phyloP scores from a whole-genome alignment of 2,329 filamentous ascomycete genomes.

The Botrytis cinerea region DNA sequence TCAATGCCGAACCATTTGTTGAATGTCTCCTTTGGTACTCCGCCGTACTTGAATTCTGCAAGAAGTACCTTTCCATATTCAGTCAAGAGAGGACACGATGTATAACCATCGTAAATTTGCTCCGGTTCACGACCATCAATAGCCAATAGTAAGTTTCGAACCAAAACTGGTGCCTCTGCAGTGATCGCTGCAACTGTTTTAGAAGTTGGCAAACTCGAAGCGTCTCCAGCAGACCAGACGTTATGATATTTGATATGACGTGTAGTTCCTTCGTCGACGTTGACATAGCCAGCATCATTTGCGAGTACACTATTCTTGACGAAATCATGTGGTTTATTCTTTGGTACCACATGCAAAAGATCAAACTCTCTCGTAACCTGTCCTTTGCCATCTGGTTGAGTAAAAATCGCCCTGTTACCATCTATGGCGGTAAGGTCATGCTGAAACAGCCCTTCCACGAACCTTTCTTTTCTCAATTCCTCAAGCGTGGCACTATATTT shows the following conservation, averaged over 20 bases:
- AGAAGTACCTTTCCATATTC: conserved; percentile 64
- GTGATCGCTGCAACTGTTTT: conserved; percentile 58
- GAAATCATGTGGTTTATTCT: conserved; percentile 59
- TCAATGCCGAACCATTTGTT: conserved; percentile 55
- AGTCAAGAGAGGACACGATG: conserved; percentile 55
- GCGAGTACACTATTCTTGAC: conserved; percentile 55
- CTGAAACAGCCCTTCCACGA: conserved; percentile 59
- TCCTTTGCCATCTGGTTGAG: conserved; percentile 45
- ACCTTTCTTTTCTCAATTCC: conserved; percentile 53
- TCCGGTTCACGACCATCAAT: conserved; percentile 50
- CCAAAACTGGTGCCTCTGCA: conserved; percentile 53
- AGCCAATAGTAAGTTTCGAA: conserved; percentile 49
- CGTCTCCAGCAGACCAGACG: conserved; percentile 61
- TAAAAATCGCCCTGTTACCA: conserved; percentile 55
- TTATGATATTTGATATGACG: conserved; percentile 57
- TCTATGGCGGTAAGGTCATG: conserved; percentile 57
- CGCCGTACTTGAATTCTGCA: conserved; percentile 66
- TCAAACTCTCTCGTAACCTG: conserved; percentile 53
- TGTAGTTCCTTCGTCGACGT: conserved; percentile 55
- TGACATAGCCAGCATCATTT: conserved; percentile 58
- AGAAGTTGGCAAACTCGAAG: conserved; percentile 59
- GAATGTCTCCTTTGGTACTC: conserved; percentile 64
- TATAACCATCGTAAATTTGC: conserved; percentile 55
- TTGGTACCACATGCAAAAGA: conserved; percentile 58
- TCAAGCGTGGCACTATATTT: conserved; percentile 60